Base-by-base conservation (phyloP, 805 yeast genomes). In the Blastobotrys americana region DNA sequence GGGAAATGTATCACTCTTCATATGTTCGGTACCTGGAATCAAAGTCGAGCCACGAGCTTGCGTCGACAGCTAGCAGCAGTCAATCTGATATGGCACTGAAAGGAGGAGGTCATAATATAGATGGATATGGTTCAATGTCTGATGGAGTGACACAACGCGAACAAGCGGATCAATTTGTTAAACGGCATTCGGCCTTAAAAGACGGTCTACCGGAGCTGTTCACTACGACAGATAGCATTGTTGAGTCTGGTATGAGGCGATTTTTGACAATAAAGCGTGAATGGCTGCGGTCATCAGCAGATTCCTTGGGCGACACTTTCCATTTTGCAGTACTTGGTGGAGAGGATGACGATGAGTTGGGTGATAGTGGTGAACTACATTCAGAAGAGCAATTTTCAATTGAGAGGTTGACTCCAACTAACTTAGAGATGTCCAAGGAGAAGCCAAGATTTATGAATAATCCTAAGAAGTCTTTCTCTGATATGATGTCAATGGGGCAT, bases 171-270 rank as follows among this genome's bases (percentile, higher is more conserved):
- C 35, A 42, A 39, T 54, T 54, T 40, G 34, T 51, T 41, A 46
- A 45, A 45, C 51, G 47, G 38, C 56, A 54, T 33, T 45, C 45
- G 36, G 37, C 50, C 17, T 37, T 54, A 35, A 53, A 51, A 37
- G 54, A 49, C 28, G 56, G 53, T 8, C 40, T 54, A n/a, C 53
- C 55, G 1, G 54, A 49, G n/a, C 38, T 54, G 40, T 51, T 52
- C 33, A 27, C 34, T 2, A 39, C 47, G 17, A 45, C 53, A 3
- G 51, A 49, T 25, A 35, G 38, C 18, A 37, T 53, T 38, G 44
- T 52, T 2, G 53, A 47, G 4, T 10, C 38, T 3, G 40, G 53
- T 35, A 34, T 51, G 42, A 39, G 39, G 16, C 39, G 42, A 34
- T 51, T 37, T 34, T 42, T 54, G 15, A 18, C 21, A 8, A 49